Base-by-base conservation (phyloP, 2,329 filamentous ascomycete genomes). In the Conoideocrella luteorostrata region DNA sequence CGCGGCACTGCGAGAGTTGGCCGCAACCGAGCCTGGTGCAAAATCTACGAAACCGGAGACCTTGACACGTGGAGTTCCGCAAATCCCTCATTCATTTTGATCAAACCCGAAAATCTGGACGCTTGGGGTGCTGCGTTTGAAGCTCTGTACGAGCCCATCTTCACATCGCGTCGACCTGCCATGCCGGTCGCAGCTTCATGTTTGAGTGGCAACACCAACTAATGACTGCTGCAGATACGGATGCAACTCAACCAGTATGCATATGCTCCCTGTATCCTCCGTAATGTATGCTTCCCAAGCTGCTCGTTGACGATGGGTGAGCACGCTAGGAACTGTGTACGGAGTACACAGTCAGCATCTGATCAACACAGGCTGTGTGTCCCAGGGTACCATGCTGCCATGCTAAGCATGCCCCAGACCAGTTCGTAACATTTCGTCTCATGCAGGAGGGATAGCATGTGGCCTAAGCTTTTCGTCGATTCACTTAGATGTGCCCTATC, bases 71-170 rank as follows among this genome's bases (percentile, higher is more conserved):
- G 17, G 18, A 22, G 12, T 22, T n/a, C n/a, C 15, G 21, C 7
- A 20, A 35, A 42, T 42, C 40, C 32, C 40, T 36, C 33, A 36
- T 21, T n/a, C n/a, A n/a, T n/a, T n/a, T n/a, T n/a, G n/a, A n/a
- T n/a, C n/a, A n/a, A n/a, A n/a, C n/a, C n/a, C n/a, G n/a, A n/a
- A n/a, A n/a, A n/a, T n/a, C n/a, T n/a, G n/a, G n/a, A n/a, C n/a
- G n/a, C n/a, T n/a, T n/a, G n/a, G n/a, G n/a, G n/a, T n/a, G n/a
- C n/a, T n/a, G n/a, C n/a, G n/a, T n/a, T n/a, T n/a, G n/a, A n/a
- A n/a, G n/a, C n/a, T n/a, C n/a, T n/a, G n/a, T n/a, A n/a, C n/a
- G n/a, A n/a, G n/a, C n/a, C n/a, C n/a, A n/a, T n/a, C n/a, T n/a
- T n/a, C n/a, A n/a, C n/a, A n/a, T n/a, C n/a, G n/a, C n/a, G n/a